phyloP scores from a whole-genome alignment of 768 basidiomycete genomes.

The Auricularia sp. region DNA sequence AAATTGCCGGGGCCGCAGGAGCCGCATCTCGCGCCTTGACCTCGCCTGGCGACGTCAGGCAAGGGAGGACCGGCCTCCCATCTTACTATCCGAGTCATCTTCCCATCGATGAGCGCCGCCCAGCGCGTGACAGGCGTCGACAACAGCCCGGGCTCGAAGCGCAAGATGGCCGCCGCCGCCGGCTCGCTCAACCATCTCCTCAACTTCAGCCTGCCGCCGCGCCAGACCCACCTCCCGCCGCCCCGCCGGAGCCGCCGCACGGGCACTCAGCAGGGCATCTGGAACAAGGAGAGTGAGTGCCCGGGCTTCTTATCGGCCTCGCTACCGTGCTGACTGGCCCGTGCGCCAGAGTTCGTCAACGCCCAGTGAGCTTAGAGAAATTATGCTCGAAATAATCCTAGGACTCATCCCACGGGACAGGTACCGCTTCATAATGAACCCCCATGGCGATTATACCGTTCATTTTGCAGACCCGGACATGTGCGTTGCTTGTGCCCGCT shows the following conservation, averaged over 20 bases:
- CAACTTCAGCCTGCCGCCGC: constrained; percentile 86
- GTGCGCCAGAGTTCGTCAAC: constrained; percentile 78
- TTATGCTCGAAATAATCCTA: neutral
- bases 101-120: neutral
- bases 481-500: constrained; percentile 25
- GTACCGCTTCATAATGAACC: constrained; percentile 87
- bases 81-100: neutral
- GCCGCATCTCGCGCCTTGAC: neutral
- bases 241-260: constrained; percentile 66
- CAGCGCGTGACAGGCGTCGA: neutral
- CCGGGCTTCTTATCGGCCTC: neutral
- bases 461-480: constrained; percentile 98
- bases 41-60: neutral
- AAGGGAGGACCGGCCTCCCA: neutral
- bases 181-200: constrained; percentile 65
- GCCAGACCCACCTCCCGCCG: constrained; percentile 51
- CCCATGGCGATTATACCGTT: constrained; percentile 81
- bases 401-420: neutral
- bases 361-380: constrained; percentile 46
- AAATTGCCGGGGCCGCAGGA: neutral
- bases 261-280: constrained; percentile 51
- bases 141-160: neutral
- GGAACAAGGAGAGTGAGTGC: constrained; percentile 87
- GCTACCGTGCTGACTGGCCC: constrained; percentile 8
- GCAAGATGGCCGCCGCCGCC: constrained; percentile 5